Base-by-base conservation (phyloP, 2,329 filamentous ascomycete genomes). In the Juglanconis juglandina region DNA sequence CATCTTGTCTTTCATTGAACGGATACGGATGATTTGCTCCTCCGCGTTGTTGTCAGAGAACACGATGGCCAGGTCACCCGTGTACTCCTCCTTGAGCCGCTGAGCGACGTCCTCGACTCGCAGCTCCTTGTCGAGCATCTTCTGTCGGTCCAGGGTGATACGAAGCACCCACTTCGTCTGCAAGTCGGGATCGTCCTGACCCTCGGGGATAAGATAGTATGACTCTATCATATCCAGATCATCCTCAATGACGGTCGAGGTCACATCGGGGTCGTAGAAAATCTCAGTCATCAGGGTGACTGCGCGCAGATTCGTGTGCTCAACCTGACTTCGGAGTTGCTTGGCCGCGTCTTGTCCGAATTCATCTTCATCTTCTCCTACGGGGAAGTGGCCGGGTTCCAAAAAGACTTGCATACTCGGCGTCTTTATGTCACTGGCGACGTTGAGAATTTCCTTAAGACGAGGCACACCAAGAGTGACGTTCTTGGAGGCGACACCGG, bases 401-500 rank as follows among this genome's bases (percentile, higher is more conserved):
- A 96, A 85, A 71, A 92, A 96, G 41, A 99, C 92, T 63, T 90
- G 88, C 94, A 99, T 98, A 55, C 92, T 93, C 2, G 95, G 95
- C 0, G 95, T 99, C 82, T 98, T 99, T 81, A 99, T 97, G 76
- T 98, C 96, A 68, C 90, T 93, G 0, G 96, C 95, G 61, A 99
- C 87, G 74, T 99, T 99, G 60, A 99, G 83, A 86, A 99, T 99
- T 79, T 99, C 95, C 84, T 99, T 99, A 53, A 99, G 86, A 87
- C 95, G 94, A 48, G 95, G 95, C 48, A 99, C 95, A 92, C 95
- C 95, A 53, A 99, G 88, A 0, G 95, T 99, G 58, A 99, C 94
- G 82, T 99, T 99, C 88, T 99, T 99, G 32, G 94, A 96, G 42
- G 96, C 96, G 63, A 99, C 92, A 96, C 95, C 95, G 75, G 95